phyloP scores from a whole-genome alignment of 768 basidiomycete genomes.

The Serendipita indica region DNA sequence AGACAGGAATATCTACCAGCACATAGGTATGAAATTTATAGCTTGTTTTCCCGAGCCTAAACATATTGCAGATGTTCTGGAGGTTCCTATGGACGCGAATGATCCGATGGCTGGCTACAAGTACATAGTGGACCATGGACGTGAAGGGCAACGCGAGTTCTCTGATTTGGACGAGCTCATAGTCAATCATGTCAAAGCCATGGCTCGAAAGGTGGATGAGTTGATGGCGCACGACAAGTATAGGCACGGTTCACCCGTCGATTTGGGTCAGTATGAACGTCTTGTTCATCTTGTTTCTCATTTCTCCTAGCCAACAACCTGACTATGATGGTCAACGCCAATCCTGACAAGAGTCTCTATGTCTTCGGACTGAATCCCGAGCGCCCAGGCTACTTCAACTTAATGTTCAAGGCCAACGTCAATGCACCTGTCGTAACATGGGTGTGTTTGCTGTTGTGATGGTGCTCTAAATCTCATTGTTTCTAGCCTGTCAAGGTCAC shows the following conservation, averaged over 20 bases:
- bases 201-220: slow-evolving; percentile 85
- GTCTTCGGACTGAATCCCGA: slow-evolving; percentile 86
- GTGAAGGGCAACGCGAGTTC: slow-evolving; percentile 45
- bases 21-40: slow-evolving; percentile 53
- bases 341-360: slow-evolving; percentile 89
- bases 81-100: slow-evolving; percentile 59
- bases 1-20: slow-evolving; percentile 87
- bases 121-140: slow-evolving; percentile 43
- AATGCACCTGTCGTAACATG: slow-evolving; percentile 80
- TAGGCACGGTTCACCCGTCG: slow-evolving; percentile 73
- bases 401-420: slow-evolving; percentile 88
- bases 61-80: slow-evolving; percentile 49
- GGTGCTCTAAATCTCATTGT: not conserved
- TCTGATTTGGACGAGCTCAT: slow-evolving; percentile 93
- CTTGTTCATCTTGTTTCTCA: slow-evolving; percentile 2
- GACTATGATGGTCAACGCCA: slow-evolving; percentile 57
- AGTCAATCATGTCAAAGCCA: slow-evolving; percentile 90
- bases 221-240: slow-evolving; percentile 92
- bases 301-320: slow-evolving; percentile 7
- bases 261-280: slow-evolving; percentile 56
- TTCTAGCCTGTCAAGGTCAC: slow-evolving; percentile 68
- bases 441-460: slow-evolving; percentile 35
- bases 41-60: not conserved
- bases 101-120: slow-evolving; percentile 48
- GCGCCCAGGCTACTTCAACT: slow-evolving; percentile 81